Conservation (phyloP, 108 stramenopile genomes). For the Parmales sp. region DNA sequence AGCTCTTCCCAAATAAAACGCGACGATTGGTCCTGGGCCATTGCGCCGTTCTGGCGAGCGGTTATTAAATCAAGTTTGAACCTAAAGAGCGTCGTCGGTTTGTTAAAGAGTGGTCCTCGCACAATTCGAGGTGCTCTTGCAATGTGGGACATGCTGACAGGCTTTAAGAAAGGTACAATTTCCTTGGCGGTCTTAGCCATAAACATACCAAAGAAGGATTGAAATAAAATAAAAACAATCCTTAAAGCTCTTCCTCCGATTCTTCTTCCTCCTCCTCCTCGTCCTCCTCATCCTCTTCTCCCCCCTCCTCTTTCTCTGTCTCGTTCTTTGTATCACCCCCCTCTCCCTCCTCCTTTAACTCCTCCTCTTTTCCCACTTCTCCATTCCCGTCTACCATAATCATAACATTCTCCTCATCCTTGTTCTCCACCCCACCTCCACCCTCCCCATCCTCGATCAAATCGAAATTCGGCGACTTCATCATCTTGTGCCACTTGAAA, state of each 20-base stretch:
- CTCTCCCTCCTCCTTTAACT: background rate
- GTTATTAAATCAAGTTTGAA: conserved; percentile 72
- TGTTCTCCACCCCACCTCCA: background rate
- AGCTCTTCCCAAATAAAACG: conserved; percentile 52
- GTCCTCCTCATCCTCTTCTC: background rate
- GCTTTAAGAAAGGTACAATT: too few relatives aligned
- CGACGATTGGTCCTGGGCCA: conserved; percentile 82
- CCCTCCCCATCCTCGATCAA: background rate
- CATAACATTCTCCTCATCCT: background rate
- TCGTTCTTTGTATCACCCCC: too few relatives aligned
- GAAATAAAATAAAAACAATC: too few relatives aligned
- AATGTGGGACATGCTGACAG: conserved; percentile 71
- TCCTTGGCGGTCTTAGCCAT: too few relatives aligned
- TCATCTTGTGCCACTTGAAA: conserved; percentile 12
- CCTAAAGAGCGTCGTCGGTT: conserved; percentile 50
- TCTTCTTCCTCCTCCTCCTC: background rate
- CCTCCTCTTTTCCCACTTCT: background rate
- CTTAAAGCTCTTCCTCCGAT: background rate
- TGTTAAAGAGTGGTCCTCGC: conserved; percentile 61
- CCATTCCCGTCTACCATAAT: background rate
- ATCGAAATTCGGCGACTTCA: background rate
- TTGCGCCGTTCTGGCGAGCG: conserved; percentile 91
- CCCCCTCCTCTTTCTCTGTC: background rate
- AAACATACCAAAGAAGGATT: too few relatives aligned
- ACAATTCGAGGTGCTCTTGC: conserved; percentile 75